Percentiles rank a stretch among this genome's conserved stretches.
Conservation (phyloP, 257 asterid species). For the Solanum verrucosum region DNA sequence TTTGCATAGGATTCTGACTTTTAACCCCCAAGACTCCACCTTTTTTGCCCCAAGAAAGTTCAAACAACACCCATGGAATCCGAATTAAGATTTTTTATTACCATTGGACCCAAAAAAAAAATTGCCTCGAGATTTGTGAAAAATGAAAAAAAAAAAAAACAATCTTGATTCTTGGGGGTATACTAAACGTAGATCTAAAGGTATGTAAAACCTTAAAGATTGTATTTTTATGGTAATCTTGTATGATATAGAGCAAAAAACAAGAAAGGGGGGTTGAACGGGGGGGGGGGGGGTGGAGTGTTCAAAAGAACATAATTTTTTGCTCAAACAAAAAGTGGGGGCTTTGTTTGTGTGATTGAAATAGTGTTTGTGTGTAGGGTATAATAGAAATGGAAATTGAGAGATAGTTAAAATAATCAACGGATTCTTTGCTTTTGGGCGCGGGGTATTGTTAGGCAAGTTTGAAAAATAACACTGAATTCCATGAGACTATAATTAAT, state of each 20-base stretch:
- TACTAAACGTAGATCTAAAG: slow-evolving; percentile 1
- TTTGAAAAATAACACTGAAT: slow-evolving; percentile 68
- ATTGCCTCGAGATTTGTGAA: slow-evolving; percentile 66
- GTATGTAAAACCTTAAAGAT: neutral
- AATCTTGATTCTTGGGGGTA: neutral
- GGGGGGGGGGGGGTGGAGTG: neutral
- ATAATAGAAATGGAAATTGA: neutral
- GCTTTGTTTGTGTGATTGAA: neutral
- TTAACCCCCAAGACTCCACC: slow-evolving; percentile 7
- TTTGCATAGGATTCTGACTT: slow-evolving; percentile 58
- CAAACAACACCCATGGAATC: slow-evolving; percentile 9
- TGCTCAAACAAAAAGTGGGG: neutral
- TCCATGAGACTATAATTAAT: slow-evolving; percentile 42
- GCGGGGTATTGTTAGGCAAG: slow-evolving; percentile 60
- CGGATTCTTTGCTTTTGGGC: slow-evolving; percentile 67
- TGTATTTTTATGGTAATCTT: neutral
- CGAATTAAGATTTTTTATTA: slow-evolving; percentile 7
- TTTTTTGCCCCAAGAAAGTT: neutral
- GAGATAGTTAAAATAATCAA: slow-evolving; percentile 32
- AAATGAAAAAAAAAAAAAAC: slow-evolving; percentile 3
- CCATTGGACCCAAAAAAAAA: neutral
- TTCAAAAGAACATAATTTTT: neutral
- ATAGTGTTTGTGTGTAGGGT: neutral
- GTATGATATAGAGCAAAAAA: neutral
- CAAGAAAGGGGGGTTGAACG: neutral